Evolutionary conservation across 768 basidiomycete species (phyloP).

Genomic region (Tricholoma sp.): DNA sequence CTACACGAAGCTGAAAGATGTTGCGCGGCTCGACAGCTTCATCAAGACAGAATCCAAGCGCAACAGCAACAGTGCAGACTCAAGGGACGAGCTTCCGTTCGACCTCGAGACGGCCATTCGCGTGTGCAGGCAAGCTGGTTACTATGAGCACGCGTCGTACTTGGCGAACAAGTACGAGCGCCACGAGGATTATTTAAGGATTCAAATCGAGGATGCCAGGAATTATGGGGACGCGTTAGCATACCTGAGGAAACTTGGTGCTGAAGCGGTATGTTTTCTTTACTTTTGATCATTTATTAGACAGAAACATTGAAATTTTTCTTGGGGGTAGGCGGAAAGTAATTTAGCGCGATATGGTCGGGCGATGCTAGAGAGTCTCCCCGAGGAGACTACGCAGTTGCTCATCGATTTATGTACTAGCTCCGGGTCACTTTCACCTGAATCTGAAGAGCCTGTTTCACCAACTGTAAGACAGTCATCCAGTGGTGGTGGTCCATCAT

Average conservation of each 20-base stretch:
- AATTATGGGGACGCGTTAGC: slow-evolving; percentile 75
- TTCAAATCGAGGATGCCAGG: slow-evolving; percentile 89
- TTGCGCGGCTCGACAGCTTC: slow-evolving; percentile 81
- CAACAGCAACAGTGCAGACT: slow-evolving; percentile 43
- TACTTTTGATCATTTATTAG: background rate
- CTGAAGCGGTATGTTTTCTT: slow-evolving; percentile 59
- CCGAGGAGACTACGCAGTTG: slow-evolving; percentile 84
- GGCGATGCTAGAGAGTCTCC: slow-evolving; percentile 74
- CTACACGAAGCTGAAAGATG: slow-evolving; percentile 95
- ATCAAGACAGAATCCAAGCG: slow-evolving; percentile 80
- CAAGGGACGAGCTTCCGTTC: slow-evolving; percentile 80
- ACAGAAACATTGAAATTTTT: background rate
- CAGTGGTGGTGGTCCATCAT: slow-evolving; percentile 46
- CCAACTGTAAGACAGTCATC: slow-evolving; percentile 18
- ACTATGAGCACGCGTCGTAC: slow-evolving; percentile 92
- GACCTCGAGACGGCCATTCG: slow-evolving; percentile 96
- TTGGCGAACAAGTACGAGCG: slow-evolving; percentile 87
- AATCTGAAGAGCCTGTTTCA: slow-evolving; percentile 31
- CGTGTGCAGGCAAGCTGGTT: slow-evolving; percentile 94
- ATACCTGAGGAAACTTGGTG: slow-evolving; percentile 76
- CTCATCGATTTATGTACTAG: slow-evolving; percentile 90
- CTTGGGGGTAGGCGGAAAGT: slow-evolving; percentile 60
- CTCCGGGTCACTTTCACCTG: slow-evolving; percentile 39
- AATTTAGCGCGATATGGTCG: slow-evolving; percentile 87
- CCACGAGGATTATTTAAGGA: slow-evolving; percentile 90